phyloP scores from a whole-genome alignment of 164 flowering plant species.

The Chimonanthus salicifolius region DNA sequence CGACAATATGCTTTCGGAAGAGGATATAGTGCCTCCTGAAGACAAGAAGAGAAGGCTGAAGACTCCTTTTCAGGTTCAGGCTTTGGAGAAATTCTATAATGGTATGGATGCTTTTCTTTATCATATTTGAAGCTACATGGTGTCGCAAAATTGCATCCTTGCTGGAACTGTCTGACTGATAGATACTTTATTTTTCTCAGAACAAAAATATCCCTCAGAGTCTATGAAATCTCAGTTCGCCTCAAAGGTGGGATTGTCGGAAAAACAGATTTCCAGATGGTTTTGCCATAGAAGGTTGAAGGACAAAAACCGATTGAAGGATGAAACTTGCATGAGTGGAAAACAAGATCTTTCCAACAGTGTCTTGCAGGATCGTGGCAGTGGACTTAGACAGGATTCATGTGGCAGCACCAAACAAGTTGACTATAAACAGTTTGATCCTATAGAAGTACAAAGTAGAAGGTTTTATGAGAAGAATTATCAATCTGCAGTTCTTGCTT shows the following conservation, averaged over 20 bases:
- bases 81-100: constrained; percentile 68
- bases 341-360: constrained; percentile 77
- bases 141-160: neutral
- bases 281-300: constrained; percentile 94
- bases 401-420: constrained; percentile 89
- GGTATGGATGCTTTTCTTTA: constrained; percentile 33
- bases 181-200: constrained; percentile 32
- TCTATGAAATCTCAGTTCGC: constrained; percentile 58
- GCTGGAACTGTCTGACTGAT: neutral
- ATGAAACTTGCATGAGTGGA: constrained; percentile 42
- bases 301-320: constrained; percentile 57
- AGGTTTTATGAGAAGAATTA: constrained; percentile 35
- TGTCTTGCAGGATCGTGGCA: constrained; percentile 72
- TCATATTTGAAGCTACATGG: constrained; percentile 2
- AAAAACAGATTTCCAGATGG: constrained; percentile 93
- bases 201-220: constrained; percentile 82
- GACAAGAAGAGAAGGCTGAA: constrained; percentile 63
- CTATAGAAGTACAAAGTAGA: constrained; percentile 76
- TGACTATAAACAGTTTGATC: constrained; percentile 48
- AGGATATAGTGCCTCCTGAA: constrained; percentile 43
- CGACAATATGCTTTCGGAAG: constrained; percentile 44
- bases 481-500: constrained; percentile 28
- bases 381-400: constrained; percentile 83
- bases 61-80: constrained; percentile 67
- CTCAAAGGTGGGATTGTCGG: constrained; percentile 61